Evolutionary conservation across 2,329 filamentous ascomycete genomes (phyloP), one percentile per base, ranked within the genome.

Genomic region (Apiospora hydei): DNA sequence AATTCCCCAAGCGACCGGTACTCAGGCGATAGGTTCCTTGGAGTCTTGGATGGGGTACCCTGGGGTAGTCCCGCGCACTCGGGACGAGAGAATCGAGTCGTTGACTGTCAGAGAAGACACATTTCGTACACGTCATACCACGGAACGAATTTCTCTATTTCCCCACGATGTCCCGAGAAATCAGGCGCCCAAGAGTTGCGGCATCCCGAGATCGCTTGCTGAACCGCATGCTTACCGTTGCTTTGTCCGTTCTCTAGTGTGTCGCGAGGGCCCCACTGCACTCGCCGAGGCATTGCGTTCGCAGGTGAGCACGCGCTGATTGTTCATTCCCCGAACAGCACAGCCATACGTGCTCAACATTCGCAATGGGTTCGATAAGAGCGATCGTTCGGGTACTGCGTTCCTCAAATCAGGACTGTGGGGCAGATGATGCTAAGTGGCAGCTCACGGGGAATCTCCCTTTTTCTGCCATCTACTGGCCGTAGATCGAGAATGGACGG

Each of bases 21-120:
- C 14, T 57, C 34, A 34, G 51, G 51, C 26, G 30, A n/a, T 13
- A 41, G 57, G 18, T 14, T 64, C 34, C 57, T 26, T 61, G 53
- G 26, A 34, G 53, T 61, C 16, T 61, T 8, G 26, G 5, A 61
- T 24, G 57, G 57, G 57, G 34, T 24, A 64, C 13, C 26, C 30
- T 64, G 57, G 57, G 57, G 34, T 16, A 41, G 57, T 64, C 16
- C 34, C 57, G 57, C 57, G 8, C 34, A n/a, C 57, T 41, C n/a
- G 57, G 57, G 57, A 41, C 18, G 16, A 26, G 30, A 30, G 21
- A 10, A 13, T 8, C 3, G 16, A 38, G 10, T 41, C 16, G 30
- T 61, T 16, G 21, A 61, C 38, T 38, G 4, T 38, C 53, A 21
- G 11, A 30, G 16, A 10, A 10, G 16, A 21, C 18, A 7, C 30